Base-by-base conservation (phyloP, 2,329 filamentous ascomycete genomes). In the Plectosphaerella cucumerina region DNA sequence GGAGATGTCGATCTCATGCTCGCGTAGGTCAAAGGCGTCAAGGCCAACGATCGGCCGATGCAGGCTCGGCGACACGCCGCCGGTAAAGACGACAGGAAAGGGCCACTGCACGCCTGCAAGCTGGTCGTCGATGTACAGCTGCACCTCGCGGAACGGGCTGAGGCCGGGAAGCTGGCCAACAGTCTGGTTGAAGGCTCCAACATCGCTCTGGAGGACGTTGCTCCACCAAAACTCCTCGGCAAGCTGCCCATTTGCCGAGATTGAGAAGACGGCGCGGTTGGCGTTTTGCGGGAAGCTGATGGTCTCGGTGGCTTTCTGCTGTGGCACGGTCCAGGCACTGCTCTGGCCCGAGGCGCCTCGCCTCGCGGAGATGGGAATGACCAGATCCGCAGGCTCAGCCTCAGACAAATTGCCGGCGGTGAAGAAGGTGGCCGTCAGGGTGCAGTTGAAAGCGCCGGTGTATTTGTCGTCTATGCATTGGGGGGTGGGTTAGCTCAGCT, bases 141-240 rank as follows among this genome's bases (percentile, higher is more conserved):
- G 88, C 1, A 94, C 77, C 69, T 95, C 90, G 20, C 90, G 82
- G 64, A 89, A 93, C 1, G 88, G 83, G 5, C 86, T 86, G 59
- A 82, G 82, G 0, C 87, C 89, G 21, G 82, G 81, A 0, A 90
- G 72, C 2, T 70, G 68, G 12, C 81, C 82, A 4, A 77, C 76
- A 2, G 74, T 76, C 6, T 68, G 65, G 5, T 76, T 71, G 62
- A 92, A 93, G 4, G 78, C 76, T 34, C 76, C 56, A 4, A 73
- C 73, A 56, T 85, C 78, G 10, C 79, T 80, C 42, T 85, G 77
- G 2, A 87, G 78, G 1, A 90, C 84, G 61, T 93, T 93, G 51
- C 78, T 81, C 84, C 87, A 94, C 89, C 90, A 95, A 61, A 93
- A 93, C 64, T 95, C 90, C 69, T 94, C 90, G 15, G 76, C 70